Evolutionary conservation across 2,329 filamentous ascomycete species (phyloP).

Genomic region (Fusarium dimerum): DNA sequence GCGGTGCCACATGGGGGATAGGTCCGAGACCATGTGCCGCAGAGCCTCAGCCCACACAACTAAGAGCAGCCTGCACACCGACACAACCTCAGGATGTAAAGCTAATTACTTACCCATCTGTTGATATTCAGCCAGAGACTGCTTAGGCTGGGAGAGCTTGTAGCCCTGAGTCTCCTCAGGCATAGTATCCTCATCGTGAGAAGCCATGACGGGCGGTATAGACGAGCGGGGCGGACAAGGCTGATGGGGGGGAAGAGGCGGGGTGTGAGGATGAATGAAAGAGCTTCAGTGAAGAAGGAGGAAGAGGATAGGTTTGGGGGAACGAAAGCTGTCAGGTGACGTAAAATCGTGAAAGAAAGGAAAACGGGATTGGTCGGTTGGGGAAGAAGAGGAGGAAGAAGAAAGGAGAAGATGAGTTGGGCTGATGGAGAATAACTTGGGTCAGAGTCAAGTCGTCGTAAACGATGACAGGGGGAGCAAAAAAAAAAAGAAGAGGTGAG

Average conservation of each 20-base stretch:
- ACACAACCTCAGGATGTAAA: background rate
- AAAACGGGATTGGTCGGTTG: constrained; percentile 9
- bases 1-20: constrained; percentile 7
- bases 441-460: too few species aligned
- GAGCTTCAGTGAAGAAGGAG: constrained; percentile 6
- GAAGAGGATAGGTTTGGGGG: background rate
- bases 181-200: constrained; percentile 76
- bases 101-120: constrained; percentile 72
- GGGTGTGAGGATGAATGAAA: constrained; percentile 13
- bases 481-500: constrained; percentile 24
- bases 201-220: constrained; percentile 56
- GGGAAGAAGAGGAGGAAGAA: constrained; percentile 8
- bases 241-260: constrained; percentile 18
- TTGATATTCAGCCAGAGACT: constrained; percentile 92
- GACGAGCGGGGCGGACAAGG: constrained; percentile 10
- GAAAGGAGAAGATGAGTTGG: constrained; percentile 20
- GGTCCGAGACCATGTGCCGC: constrained; percentile 6
- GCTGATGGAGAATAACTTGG: constrained; percentile 6
- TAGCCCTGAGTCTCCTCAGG: constrained; percentile 91
- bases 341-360: constrained; percentile 12
- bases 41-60: constrained; percentile 8
- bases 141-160: constrained; percentile 96
- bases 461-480: too few species aligned
- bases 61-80: background rate
- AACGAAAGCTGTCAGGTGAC: background rate